Percentiles rank a stretch among this genome's conserved stretches.
phyloP scores from a whole-genome alignment of 441 rosid species.

The Gossypium trilobum region DNA sequence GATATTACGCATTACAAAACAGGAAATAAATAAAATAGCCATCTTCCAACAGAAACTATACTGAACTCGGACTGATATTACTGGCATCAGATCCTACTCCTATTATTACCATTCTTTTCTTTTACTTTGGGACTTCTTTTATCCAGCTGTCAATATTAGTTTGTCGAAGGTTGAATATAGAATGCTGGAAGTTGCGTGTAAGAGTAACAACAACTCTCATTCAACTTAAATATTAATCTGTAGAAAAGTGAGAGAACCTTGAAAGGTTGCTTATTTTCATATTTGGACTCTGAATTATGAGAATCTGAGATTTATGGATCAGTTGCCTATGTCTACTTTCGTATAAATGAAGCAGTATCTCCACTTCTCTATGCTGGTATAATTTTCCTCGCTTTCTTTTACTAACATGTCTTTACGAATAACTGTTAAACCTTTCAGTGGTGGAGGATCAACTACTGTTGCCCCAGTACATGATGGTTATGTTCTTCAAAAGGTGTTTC shows the following conservation, averaged over 20 bases:
- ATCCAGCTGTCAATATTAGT: not conserved
- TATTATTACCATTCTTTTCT: not conserved
- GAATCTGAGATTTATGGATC: not conserved
- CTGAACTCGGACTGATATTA: not conserved
- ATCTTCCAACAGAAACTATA: not conserved
- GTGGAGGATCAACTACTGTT: conserved; percentile 95
- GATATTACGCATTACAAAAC: not conserved
- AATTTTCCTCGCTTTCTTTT: not conserved
- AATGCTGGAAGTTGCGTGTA: not conserved
- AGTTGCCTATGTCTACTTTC: not conserved
- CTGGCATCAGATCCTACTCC: not conserved
- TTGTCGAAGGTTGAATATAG: not conserved
- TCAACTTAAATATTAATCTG: not conserved
- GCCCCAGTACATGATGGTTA: conserved; percentile 98
- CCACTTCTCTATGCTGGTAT: not conserved
- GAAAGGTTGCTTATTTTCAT: not conserved
- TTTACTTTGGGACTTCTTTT: not conserved
- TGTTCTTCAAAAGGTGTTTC: conserved; percentile 88
- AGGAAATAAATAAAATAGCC: not conserved
- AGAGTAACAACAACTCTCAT: not conserved
- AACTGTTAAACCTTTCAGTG: conserved; percentile 38
- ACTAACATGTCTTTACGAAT: not conserved
- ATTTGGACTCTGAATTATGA: not conserved
- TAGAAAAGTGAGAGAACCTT: not conserved
- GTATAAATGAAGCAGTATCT: not conserved